A percentile compares a stretch with the other conserved stretches of the same genome.
phyloP scores from a whole-genome alignment of 2,329 filamentous ascomycete species.

The Trichoderma simmonsii region DNA sequence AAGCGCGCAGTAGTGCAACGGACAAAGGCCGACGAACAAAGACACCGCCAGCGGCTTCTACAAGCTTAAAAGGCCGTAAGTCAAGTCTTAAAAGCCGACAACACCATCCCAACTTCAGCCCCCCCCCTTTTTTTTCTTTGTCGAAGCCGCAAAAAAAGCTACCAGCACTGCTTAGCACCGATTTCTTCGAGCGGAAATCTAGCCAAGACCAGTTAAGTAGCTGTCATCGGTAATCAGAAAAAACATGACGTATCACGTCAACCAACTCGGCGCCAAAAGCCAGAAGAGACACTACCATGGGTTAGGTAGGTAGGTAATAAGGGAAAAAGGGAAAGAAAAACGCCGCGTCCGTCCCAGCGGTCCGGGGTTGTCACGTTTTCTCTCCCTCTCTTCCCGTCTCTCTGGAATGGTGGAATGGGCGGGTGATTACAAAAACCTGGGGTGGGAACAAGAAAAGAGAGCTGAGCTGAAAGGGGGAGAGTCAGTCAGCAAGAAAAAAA shows the following conservation, averaged over 20 bases:
- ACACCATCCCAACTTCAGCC: neutral
- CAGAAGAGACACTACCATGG: neutral
- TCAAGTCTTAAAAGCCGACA: neutral
- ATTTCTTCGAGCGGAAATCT: neutral
- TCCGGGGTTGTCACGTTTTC: neutral
- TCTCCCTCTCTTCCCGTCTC: neutral
- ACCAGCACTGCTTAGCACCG: neutral
- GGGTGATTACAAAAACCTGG: neutral
- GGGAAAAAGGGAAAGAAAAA: neutral
- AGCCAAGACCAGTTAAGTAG: conserved; percentile 3
- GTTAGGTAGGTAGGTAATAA: neutral
- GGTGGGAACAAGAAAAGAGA: neutral
- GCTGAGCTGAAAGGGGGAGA: neutral
- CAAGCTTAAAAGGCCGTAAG: neutral
- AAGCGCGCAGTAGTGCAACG: neutral
- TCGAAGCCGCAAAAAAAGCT: neutral
- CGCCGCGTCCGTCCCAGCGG: neutral
- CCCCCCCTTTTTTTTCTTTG: neutral
- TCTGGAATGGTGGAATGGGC: neutral
- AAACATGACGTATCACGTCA: neutral
- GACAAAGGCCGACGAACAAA: neutral
- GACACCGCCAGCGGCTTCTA: neutral
- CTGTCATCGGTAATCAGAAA: neutral
- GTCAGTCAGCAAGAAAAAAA: neutral
- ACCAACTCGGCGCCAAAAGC: neutral